Conservation (phyloP, 2,329 filamentous ascomycete genomes). For the Diplodia sapinea region DNA sequence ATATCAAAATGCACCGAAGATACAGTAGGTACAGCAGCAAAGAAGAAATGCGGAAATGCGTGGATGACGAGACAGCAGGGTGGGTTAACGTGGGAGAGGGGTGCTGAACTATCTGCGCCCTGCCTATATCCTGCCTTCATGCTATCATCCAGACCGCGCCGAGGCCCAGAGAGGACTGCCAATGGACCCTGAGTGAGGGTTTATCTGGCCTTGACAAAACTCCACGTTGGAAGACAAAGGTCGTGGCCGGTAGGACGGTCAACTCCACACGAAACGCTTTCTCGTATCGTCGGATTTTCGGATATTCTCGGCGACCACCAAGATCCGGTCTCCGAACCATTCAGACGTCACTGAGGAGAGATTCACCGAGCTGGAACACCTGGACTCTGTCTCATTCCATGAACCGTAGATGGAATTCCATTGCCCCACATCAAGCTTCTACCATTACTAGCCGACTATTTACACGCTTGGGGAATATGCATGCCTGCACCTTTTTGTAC, state of each 20-base stretch:
- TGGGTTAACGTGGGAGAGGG: too few species aligned
- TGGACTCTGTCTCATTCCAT: neutral
- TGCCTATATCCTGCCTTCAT: too few species aligned
- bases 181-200: too few species aligned
- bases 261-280: neutral
- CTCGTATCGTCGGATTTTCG: neutral
- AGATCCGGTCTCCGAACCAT: neutral
- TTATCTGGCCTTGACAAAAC: too few species aligned
- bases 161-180: too few species aligned
- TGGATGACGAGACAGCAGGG: too few species aligned
- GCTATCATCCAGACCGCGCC: too few species aligned
- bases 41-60: too few species aligned
- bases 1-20: too few species aligned
- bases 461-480: neutral
- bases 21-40: too few species aligned
- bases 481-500: neutral
- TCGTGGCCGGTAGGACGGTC: neutral
- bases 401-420: neutral
- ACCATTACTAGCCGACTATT: neutral
- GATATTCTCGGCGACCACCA: neutral
- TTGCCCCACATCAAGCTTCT: too few species aligned
- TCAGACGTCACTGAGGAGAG: neutral
- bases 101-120: too few species aligned
- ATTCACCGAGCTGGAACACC: neutral
- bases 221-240: neutral